Base-by-base conservation (phyloP, 805 yeast species). In the Komagataella ulmi region DNA sequence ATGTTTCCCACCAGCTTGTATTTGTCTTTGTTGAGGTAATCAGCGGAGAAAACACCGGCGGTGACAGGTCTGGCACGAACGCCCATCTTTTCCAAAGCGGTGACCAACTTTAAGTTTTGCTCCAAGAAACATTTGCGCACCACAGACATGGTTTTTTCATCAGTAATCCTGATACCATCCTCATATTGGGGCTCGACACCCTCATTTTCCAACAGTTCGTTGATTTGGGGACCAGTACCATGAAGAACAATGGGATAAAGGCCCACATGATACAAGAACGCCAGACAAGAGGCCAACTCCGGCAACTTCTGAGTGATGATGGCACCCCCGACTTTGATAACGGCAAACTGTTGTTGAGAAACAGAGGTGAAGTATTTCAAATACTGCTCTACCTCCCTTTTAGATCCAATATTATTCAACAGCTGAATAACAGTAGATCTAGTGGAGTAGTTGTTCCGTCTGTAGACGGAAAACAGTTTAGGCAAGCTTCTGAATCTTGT, bases 191-290 rank as follows among this genome's bases (percentile, higher is more conserved):
- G 98, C 66, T 87, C 97, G 36, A 93, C 88, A 45, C 97, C 97
- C 67, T 88, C 95, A 50, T 82, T 83, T 68, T 93, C 99, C 54
- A 93, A 76, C 58, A 89, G 79, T 61, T 86, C 95, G 65, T 93
- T 93, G 71, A 93, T 93, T 70, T 93, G 99, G 6, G 99, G 99
- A 17, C 99, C 99, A 1, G 99, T 93, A 24, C 99, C 99, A 65
- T 93, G 99, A 53, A 93, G 76, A 7, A 93, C 96, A 55, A 93
- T 89, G 23, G 99, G 99, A 62, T 89, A 93, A 54, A 93, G 77
- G 10, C 99, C 99, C 50, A 93, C 96, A 64, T 93, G 99, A 73
- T 93, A 93, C 57, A 93, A 73, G 68, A 93, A 93, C 3, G 98
- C 97, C 56, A 93, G 74, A 62, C 97, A 90, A 0, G 96, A 87